phyloP scores from a whole-genome alignment of 1,139 yeast species.

The Saccharomyces pastorianus region DNA sequence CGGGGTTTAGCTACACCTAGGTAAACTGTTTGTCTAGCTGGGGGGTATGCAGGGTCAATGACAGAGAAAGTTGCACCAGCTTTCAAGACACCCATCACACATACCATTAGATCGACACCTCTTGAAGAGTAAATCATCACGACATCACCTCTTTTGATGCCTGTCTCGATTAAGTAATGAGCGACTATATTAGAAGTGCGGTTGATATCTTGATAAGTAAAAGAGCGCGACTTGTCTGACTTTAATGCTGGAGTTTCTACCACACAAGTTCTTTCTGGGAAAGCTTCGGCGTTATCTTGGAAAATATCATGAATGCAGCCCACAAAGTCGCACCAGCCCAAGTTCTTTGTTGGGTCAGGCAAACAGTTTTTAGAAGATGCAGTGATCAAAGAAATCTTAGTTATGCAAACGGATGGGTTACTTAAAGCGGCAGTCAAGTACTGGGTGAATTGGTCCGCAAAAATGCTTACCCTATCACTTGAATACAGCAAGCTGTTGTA shows the following conservation, averaged over 20 bases:
- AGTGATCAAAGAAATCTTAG: conserved; percentile 63
- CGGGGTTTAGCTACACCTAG: conserved; percentile 87
- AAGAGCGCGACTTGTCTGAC: conserved; percentile 53
- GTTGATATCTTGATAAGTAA: conserved; percentile 78
- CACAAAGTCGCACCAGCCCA: conserved; percentile 85
- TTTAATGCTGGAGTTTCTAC: conserved; percentile 74
- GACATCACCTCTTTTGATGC: conserved; percentile 83
- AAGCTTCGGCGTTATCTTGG: conserved; percentile 68
- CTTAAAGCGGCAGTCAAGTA: conserved; percentile 38
- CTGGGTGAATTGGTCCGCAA: conserved; percentile 66
- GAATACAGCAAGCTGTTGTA: conserved; percentile 76
- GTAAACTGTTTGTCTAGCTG: conserved; percentile 91
- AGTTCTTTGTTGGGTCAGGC: conserved; percentile 82
- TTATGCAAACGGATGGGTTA: conserved; percentile 39
- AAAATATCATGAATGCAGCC: conserved; percentile 97
- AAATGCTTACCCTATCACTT: conserved; percentile 54
- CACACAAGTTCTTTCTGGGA: conserved; percentile 84
- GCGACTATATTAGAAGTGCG: conserved; percentile 94
- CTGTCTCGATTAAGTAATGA: conserved; percentile 71
- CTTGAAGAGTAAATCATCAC: conserved; percentile 97
- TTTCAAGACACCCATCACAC: conserved; percentile 94
- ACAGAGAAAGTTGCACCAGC: conserved; percentile 99
- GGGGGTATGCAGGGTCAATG: conserved; percentile 97
- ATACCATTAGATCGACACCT: conserved; percentile 92
- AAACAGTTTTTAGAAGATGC: conserved; percentile 47